Percentiles rank a stretch among this genome's conserved stretches.
Evolutionary conservation across 2,329 filamentous ascomycete species (phyloP).

Genomic region (Mycocentrospora acerina): DNA sequence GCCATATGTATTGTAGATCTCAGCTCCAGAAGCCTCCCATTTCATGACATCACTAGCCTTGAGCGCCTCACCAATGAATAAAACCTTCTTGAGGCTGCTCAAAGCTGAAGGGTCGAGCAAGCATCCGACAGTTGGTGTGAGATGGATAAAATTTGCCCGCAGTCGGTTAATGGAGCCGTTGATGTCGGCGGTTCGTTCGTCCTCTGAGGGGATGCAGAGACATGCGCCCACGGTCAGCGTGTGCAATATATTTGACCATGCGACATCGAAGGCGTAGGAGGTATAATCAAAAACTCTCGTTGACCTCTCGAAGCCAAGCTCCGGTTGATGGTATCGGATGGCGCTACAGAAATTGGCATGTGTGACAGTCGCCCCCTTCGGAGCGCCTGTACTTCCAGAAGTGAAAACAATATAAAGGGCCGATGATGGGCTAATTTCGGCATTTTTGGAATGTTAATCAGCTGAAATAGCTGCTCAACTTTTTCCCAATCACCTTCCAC

Average conservation of each 20-base stretch:
- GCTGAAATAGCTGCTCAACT: too few species aligned
- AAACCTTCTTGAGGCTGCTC: constrained; percentile 7
- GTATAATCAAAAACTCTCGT: constrained; percentile 51
- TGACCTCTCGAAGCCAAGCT: not conserved
- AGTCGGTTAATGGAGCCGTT: constrained; percentile 48
- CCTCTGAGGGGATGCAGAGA: constrained; percentile 58
- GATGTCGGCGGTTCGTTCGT: constrained; percentile 54
- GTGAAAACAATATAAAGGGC: constrained; percentile 61
- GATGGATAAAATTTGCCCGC: constrained; percentile 1
- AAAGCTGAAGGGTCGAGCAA: constrained; percentile 6
- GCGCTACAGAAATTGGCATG: constrained; percentile 55
- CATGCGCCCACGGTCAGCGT: constrained; percentile 59
- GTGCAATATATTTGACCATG: constrained; percentile 56
- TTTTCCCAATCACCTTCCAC: too few species aligned
- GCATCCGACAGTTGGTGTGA: constrained; percentile 5
- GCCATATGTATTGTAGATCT: constrained; percentile 18
- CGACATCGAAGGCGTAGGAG: constrained; percentile 58
- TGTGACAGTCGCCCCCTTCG: constrained; percentile 62
- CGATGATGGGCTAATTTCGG: too few species aligned
- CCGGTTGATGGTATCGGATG: constrained; percentile 1
- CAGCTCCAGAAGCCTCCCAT: constrained; percentile 10
- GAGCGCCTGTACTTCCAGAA: constrained; percentile 43
- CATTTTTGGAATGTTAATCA: too few species aligned
- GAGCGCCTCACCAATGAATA: constrained; percentile 13
- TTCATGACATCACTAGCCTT: constrained; percentile 1